These are phyloP conservation scores for Botrytis porri DNA, from an alignment of 2,329 filamentous ascomycete genomes.

Conservation along the genomic window DNA sequence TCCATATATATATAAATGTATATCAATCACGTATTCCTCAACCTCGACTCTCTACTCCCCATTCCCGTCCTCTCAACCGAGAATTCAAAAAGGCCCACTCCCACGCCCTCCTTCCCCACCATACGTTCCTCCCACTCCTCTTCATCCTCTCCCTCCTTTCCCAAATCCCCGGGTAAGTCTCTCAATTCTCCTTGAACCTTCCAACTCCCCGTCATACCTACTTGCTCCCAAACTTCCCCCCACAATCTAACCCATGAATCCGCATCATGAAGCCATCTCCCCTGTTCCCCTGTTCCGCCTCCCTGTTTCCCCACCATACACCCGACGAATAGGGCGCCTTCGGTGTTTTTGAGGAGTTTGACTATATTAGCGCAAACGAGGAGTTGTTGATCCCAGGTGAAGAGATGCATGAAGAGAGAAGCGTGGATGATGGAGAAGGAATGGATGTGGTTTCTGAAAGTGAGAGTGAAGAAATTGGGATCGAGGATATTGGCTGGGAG, in stretches of 20 bases:
- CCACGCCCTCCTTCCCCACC: neutral
- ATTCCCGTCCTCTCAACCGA: neutral
- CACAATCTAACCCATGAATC: constrained; percentile 17
- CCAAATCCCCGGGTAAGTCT: neutral
- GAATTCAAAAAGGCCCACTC: constrained; percentile 11
- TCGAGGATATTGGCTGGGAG: constrained; percentile 17
- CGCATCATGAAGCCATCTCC: constrained; percentile 18
- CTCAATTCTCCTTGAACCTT: constrained; percentile 14
- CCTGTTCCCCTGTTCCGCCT: constrained; percentile 11
- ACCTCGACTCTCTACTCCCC: neutral
- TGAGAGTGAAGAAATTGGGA: constrained; percentile 17
- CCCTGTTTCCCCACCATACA: constrained; percentile 14
- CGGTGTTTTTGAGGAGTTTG: neutral
- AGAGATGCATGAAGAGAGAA: constrained; percentile 21
- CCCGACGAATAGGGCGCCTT: constrained; percentile 14
- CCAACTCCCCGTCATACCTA: constrained; percentile 15
- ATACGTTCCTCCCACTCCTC: neutral
- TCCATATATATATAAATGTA: no score
- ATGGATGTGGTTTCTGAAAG: constrained; percentile 10
- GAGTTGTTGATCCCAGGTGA: constrained; percentile 20
- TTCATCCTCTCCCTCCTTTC: neutral
- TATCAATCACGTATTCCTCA: neutral
- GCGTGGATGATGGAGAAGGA: constrained; percentile 20
- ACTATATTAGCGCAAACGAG: constrained; percentile 11
- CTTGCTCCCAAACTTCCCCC: constrained; percentile 12